Conservation (phyloP, 805 yeast species). For the Nakazawaea wyomingensis region DNA sequence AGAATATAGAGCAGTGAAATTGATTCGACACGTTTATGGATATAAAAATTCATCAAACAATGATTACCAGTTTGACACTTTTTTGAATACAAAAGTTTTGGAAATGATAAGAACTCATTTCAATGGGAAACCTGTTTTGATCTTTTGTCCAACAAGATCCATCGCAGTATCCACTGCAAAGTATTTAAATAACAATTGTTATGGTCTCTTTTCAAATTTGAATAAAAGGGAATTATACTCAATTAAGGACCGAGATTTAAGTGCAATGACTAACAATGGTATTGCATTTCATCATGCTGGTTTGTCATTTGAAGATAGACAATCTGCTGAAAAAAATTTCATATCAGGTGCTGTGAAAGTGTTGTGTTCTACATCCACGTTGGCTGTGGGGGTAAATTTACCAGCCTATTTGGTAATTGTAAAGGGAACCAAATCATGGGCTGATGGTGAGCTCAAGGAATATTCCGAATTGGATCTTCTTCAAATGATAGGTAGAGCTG, state of each 20-base stretch:
- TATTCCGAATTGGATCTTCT: constrained; percentile 50
- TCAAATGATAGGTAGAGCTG: constrained; percentile 66
- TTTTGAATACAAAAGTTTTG: constrained; percentile 35
- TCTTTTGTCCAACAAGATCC: constrained; percentile 51
- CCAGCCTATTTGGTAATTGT: constrained; percentile 57
- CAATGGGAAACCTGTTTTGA: constrained; percentile 37
- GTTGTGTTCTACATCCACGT: constrained; percentile 53
- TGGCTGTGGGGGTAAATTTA: constrained; percentile 57
- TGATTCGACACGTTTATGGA: constrained; percentile 39
- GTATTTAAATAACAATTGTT: constrained; percentile 24
- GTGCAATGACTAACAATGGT: constrained; percentile 25
- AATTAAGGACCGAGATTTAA: constrained; percentile 26
- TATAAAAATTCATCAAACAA: constrained; percentile 33
- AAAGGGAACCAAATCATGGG: constrained; percentile 62
- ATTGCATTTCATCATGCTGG: constrained; percentile 61
- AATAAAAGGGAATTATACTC: not conserved
- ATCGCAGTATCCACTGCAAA: constrained; percentile 43
- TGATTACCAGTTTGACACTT: constrained; percentile 42
- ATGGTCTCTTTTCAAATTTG: not conserved
- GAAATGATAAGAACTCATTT: constrained; percentile 35
- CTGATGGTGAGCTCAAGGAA: constrained; percentile 42
- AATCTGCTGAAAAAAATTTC: constrained; percentile 39
- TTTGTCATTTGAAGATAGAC: constrained; percentile 40
- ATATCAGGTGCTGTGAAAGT: constrained; percentile 35
- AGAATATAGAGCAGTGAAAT: constrained; percentile 38